These are phyloP conservation scores for Septoria petroselini DNA, from an alignment of 2,329 filamentous ascomycete species.

Conservation along the genomic window DNA sequence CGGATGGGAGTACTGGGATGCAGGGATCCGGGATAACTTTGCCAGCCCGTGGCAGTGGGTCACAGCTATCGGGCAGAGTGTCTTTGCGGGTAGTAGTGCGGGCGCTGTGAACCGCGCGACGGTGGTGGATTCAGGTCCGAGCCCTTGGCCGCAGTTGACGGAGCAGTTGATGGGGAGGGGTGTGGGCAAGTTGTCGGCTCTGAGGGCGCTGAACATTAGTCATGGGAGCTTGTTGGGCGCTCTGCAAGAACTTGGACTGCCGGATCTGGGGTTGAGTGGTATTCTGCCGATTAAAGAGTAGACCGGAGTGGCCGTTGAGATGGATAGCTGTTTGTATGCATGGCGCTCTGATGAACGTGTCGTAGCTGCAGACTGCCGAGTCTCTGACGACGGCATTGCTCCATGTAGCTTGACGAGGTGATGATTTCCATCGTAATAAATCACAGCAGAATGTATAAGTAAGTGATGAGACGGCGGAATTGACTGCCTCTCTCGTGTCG, in stretches of 20 bases:
- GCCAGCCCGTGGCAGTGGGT: slow-evolving; percentile 27
- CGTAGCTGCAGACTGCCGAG: too few species aligned
- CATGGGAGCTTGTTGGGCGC: slow-evolving; percentile 23
- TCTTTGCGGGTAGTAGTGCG: slow-evolving; percentile 11
- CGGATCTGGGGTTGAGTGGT: not conserved
- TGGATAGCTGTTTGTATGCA: too few species aligned
- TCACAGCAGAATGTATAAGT: too few species aligned
- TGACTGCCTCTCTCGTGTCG: too few species aligned
- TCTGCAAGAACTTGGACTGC: slow-evolving; percentile 21
- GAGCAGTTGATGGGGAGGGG: slow-evolving; percentile 20
- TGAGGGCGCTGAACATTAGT: slow-evolving; percentile 29
- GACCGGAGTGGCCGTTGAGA: too few species aligned
- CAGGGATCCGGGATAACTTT: slow-evolving; percentile 20
- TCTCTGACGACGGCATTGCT: too few species aligned
- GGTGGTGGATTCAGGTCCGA: slow-evolving; percentile 9
- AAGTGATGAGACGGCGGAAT: too few species aligned
- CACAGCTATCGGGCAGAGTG: slow-evolving; percentile 18
- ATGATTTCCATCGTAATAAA: too few species aligned
- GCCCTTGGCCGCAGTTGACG: slow-evolving; percentile 26
- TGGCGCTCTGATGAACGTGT: too few species aligned
- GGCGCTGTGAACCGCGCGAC: slow-evolving; percentile 5
- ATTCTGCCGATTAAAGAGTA: not conserved
- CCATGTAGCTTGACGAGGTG: too few species aligned
- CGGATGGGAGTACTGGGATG: slow-evolving; percentile 36
- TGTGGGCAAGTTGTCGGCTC: slow-evolving; percentile 19